Evolutionary conservation across 2,329 filamentous ascomycete genomes (phyloP), one percentile per base, ranked within the genome.

Genomic region (Aspergillus nomiae): DNA sequence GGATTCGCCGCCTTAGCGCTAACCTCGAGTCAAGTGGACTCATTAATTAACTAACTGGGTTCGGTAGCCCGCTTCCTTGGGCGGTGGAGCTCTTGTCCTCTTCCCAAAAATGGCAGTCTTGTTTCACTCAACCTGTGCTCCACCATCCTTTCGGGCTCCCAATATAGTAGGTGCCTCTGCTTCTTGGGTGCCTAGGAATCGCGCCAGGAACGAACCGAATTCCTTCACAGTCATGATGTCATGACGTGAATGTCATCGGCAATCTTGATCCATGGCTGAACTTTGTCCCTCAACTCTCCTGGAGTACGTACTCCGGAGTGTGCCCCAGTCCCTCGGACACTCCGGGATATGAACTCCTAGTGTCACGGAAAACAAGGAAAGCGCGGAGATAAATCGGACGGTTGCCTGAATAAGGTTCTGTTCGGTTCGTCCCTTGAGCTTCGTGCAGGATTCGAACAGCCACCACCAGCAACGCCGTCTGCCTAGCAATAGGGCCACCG

Each of bases 141-240:
- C 51, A 38, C 51, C 21, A 51, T 9, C 28, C 28, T 19, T 34
- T 28, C 16, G 26, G 30, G 26, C 30, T 19, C 26, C 14, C 28
- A 16, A 53, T 30, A 53, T 53, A 32, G 28, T 21, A 55, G 50
- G 50, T 54, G 50, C 36, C 50, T 36, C 12, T 21, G 14, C 14
- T 38, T 30, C 28, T 21, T 10, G 26, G 26, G 10, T 30, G 30
- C 8, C 48, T 7, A 51, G 26, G 26, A 53, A 43, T 46, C 46
- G 60, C 60, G 26, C 48, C 60, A 58, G 48, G 56, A 58, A 62
- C 56, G 48, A 24, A 26, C 36, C 28, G 60, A 48, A 38, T 58
- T 45, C 21, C 55, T 30, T 12, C 45, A 36, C 14, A 26, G 26
- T 28, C 8, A 34, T 62, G 56, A 62, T 58, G 56, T 62, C 60